phyloP scores from a whole-genome alignment of 345 rosid genomes.

The Brassica juncea region DNA sequence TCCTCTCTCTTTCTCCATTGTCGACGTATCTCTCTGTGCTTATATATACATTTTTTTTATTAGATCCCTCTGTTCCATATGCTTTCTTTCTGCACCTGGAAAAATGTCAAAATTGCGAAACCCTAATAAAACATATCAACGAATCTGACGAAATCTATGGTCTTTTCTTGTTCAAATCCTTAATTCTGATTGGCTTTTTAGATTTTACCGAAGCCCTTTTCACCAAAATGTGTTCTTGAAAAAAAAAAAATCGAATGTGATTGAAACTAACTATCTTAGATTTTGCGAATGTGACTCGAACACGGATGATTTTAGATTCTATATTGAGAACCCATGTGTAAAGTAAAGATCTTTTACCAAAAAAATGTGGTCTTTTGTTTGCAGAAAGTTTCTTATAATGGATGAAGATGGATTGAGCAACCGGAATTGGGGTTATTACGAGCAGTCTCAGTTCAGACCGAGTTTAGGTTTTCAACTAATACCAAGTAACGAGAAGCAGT shows the following conservation, averaged over 20 bases:
- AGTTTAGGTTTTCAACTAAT: constrained; percentile 78
- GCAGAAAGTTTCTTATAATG: constrained; percentile 55
- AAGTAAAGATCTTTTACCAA: neutral
- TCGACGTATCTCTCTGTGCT: constrained; percentile 14
- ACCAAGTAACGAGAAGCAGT: constrained; percentile 68
- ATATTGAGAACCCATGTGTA: constrained; percentile 3
- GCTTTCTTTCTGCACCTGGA: neutral
- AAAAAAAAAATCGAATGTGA: neutral
- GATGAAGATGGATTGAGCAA: constrained; percentile 67
- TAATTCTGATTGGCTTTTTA: neutral
- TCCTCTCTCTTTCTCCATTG: constrained; percentile 39
- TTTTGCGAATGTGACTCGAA: neutral
- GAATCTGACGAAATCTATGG: neutral
- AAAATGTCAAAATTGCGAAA: constrained; percentile 10
- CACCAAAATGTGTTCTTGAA: neutral
- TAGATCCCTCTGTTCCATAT: neutral
- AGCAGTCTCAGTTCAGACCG: constrained; percentile 67
- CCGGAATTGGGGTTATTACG: constrained; percentile 90
- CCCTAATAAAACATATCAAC: constrained; percentile 9
- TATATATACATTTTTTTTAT: neutral
- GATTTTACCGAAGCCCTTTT: neutral
- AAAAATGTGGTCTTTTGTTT: neutral
- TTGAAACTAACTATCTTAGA: neutral
- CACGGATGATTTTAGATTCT: constrained; percentile 9
- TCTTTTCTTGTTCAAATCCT: neutral